phyloP scores from a whole-genome alignment of 169 alveolate species.

The Babesia sp. region DNA sequence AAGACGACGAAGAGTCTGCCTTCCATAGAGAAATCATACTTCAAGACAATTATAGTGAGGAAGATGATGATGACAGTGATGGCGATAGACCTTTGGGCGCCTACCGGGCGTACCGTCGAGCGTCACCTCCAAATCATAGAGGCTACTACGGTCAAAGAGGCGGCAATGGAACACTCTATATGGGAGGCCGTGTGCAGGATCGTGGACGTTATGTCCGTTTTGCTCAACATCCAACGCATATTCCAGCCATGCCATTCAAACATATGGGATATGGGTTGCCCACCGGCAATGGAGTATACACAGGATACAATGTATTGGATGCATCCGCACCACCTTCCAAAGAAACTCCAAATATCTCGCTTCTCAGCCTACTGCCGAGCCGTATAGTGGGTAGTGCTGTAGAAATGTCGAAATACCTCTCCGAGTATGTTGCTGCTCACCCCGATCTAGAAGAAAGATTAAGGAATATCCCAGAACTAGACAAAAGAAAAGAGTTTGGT shows the following conservation, averaged over 20 bases:
- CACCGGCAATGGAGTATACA: neutral
- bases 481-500: constrained; percentile 28
- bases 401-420: constrained; percentile 46
- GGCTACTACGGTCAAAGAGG: neutral
- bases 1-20: constrained; percentile 33
- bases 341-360: neutral
- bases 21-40: constrained; percentile 37
- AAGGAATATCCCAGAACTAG: constrained; percentile 16
- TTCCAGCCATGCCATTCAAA: neutral
- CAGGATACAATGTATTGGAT: neutral
- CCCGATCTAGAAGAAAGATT: constrained; percentile 30
- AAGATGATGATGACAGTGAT: constrained; percentile 1
- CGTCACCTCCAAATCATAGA: neutral
- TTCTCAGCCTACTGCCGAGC: constrained; percentile 30
- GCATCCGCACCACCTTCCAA: neutral
- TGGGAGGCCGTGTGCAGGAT: neutral
- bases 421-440: constrained; percentile 51
- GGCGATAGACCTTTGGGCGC: neutral
- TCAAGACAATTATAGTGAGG: constrained; percentile 32
- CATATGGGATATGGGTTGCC: neutral
- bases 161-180: neutral
- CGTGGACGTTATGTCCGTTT: neutral
- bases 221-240: neutral
- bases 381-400: constrained; percentile 31
- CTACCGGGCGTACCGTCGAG: neutral